A percentile compares a stretch with the other conserved stretches of the same genome.
Evolutionary conservation across 305 asterid species (phyloP).

Genomic region (Ilex paraguariensis): DNA sequence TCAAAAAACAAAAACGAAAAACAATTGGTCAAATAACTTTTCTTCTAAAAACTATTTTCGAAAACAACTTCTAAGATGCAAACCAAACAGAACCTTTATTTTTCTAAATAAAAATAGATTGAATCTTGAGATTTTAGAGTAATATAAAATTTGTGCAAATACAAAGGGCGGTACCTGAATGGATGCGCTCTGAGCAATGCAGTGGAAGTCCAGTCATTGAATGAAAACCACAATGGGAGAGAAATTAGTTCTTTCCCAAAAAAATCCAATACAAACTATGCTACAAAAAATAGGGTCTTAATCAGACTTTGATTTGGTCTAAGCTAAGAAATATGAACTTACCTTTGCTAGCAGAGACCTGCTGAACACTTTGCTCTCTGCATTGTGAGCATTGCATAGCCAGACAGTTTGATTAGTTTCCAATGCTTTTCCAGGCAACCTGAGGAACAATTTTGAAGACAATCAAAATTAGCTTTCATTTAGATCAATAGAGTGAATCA

Average conservation of each 20-base stretch:
- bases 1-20: no score
- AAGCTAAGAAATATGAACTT: constrained; percentile 26
- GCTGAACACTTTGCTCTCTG: constrained; percentile 64
- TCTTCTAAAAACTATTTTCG: no score
- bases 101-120: not conserved
- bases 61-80: no score
- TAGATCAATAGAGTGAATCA: no score
- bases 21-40: no score
- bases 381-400: constrained; percentile 72
- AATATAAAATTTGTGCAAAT: not conserved
- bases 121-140: not conserved
- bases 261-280: not conserved
- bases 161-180: constrained; percentile 48
- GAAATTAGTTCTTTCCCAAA: constrained; percentile 20
- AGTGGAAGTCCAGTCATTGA: constrained; percentile 20
- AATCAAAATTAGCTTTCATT: no score
- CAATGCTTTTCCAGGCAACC: constrained; percentile 68
- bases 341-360: constrained; percentile 89
- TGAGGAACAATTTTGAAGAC: constrained; percentile 16
- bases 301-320: not conserved
- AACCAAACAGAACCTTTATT: no score
- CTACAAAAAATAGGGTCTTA: not conserved
- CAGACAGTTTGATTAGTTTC: constrained; percentile 46
- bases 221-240: constrained; percentile 14
- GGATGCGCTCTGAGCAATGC: constrained; percentile 65